Conservation (phyloP, 805 yeast genomes). For the Ogataea polymorpha region DNA sequence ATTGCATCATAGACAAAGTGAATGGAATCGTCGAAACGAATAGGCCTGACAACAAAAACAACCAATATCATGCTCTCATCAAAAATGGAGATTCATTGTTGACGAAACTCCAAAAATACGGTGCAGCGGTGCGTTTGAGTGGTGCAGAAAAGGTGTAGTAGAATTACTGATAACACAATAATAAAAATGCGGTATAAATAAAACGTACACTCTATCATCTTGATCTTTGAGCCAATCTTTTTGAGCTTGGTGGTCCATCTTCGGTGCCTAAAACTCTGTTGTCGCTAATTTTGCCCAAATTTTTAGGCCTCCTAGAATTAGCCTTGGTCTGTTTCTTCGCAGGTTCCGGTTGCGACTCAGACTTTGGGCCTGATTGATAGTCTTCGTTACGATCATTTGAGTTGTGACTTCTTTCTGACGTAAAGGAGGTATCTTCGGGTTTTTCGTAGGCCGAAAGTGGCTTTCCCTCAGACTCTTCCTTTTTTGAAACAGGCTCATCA, state of each 20-base stretch:
- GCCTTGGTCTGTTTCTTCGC: background rate
- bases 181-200: no score
- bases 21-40: constrained; percentile 94
- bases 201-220: background rate
- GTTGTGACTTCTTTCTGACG: no score
- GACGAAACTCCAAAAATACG: constrained; percentile 93
- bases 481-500: background rate
- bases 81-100: constrained; percentile 90
- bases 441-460: background rate
- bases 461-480: background rate
- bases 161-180: no score
- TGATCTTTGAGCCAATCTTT: background rate
- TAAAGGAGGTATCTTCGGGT: no score
- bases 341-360: background rate
- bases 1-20: constrained; percentile 93
- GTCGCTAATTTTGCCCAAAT: constrained; percentile 12
- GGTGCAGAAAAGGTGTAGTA: constrained; percentile 71
- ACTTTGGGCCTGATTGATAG: no score
- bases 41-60: constrained; percentile 93
- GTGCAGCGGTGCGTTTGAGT: constrained; percentile 93
- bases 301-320: constrained; percentile 14
- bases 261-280: constrained; percentile 14
- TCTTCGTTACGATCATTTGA: no score
- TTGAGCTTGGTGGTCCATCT: constrained; percentile 2
- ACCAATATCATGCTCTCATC: constrained; percentile 83